These are phyloP conservation scores for Diddensiella santjacobensis DNA, from an alignment of 805 yeast genomes.

Conservation along the genomic window DNA sequence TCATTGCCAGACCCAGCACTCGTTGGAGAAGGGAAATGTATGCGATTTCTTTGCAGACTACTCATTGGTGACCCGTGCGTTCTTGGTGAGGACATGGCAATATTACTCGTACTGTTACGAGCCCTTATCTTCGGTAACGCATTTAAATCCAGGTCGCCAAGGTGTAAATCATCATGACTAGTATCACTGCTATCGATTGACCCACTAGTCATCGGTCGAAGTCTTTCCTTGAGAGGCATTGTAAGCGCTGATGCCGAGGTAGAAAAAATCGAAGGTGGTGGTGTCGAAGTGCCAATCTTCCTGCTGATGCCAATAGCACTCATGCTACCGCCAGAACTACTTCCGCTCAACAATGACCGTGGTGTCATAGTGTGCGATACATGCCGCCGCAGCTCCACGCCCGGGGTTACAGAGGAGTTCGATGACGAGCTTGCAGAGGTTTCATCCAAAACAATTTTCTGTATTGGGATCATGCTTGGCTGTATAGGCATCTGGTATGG, in stretches of 20 bases:
- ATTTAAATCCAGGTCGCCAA: slow-evolving; percentile 30
- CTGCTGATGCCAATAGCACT: background rate
- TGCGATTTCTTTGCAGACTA: slow-evolving; percentile 14
- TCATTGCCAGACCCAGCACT: background rate
- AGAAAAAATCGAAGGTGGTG: background rate
- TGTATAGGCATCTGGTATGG: slow-evolving; percentile 19
- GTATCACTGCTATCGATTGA: slow-evolving; percentile 2
- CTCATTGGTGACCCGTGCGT: slow-evolving; percentile 21
- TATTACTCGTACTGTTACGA: slow-evolving; percentile 19
- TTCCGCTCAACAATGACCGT: background rate
- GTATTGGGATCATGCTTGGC: slow-evolving; percentile 7
- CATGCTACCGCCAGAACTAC: background rate
- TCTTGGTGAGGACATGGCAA: slow-evolving; percentile 12
- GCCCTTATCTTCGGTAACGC: slow-evolving; percentile 34
- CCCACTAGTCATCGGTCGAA: slow-evolving; percentile 1
- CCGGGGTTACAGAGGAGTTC: slow-evolving; percentile 5
- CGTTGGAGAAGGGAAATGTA: slow-evolving; percentile 3
- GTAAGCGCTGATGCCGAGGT: background rate
- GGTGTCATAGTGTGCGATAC: slow-evolving; percentile 11
- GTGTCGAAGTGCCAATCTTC: background rate
- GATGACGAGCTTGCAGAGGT: slow-evolving; percentile 7
- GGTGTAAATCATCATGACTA: slow-evolving; percentile 9
- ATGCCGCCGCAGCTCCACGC: slow-evolving; percentile 4
- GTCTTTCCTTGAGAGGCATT: background rate
- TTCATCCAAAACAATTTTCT: slow-evolving; percentile 10